Evolutionary conservation across 441 rosid genomes (phyloP), one percentile per base, ranked within the genome.

Genomic region (Populus hybrid): DNA sequence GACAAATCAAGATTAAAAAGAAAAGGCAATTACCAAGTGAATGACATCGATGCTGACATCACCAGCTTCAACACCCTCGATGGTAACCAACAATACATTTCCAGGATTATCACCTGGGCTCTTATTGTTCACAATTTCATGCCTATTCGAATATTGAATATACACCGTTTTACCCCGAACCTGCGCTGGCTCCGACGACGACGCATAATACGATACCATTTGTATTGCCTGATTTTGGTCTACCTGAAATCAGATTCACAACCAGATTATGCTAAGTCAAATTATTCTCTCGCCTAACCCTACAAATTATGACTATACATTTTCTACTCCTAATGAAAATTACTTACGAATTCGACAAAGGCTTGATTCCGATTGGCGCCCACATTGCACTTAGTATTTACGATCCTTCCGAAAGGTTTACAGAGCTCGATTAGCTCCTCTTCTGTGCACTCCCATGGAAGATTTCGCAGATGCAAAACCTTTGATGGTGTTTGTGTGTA

Each of bases 81-180:
- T 92, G 21, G 98, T 97, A 28, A 97, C 98, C 61, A 97, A 87
- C 74, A 97, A 86, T 20, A 97, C 99, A 88, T 97, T 97, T 30
- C 98, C 99, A 80, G 98, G 99, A 83, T 88, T 91, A 83, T 94
- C 99, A 42, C 98, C 98, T n/a, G 99, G 99, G 83, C 97, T 93
- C 92, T 92, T 95, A 84, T 91, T 97, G 90, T 94, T 95, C 67
- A 97, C 98, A 70, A 97, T 97, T 77, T 97, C 99, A 82, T 93
- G 98, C 32, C 99, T 89, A 77, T 97, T 94, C 1, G 99, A 97
- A 80, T 97, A 94, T 79, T 97, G 99, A 78, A 94, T 94, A 76
- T 97, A 97, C 66, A 97, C 98, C 20, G 97, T 89, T 84, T 97
- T 97, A 10, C 99, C 98, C n/a, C 99, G 96, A 83, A 94, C 90